Evolutionary conservation across 306 rosid genomes (phyloP), one percentile per base, ranked within the genome.

Genomic region (Vigna hirtella): DNA sequence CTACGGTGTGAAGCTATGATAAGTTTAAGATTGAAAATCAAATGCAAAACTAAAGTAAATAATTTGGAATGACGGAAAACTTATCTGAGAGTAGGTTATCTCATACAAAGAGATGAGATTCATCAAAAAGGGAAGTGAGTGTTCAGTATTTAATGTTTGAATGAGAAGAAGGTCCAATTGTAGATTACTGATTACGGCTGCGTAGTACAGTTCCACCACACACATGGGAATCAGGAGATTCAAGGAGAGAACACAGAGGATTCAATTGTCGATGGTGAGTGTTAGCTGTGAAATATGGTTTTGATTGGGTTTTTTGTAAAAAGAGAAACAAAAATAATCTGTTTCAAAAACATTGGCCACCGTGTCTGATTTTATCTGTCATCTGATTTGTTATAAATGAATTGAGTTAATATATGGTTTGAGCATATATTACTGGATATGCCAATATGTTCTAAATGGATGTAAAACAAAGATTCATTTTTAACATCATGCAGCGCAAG

Each of bases 381-480:
- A 58, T 58, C 38, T 58, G 9, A 9, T 56, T 56, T 13, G 0
- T 28, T 13, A 30, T 4, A 30, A 30, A 28, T 30, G 67, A 12
- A 61, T 15, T 14, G 38, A 14, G 34, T 57, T 22, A 26, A 20
- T 20, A 20, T 20, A 20, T 20, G 22, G 1, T 20, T 20, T 20
- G 22, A 20, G 22, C 22, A 1, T 20, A 20, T 1, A 20, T 20
- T 20, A 20, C 22, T 20, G 22, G 22, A 20, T 20, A 20, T 20
- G 67, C 74, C 73, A 24, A 8, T 9, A 36, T 40, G 34, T 36
- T 48, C 6, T 55, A 38, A 8, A 70, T 63, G 51, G 48, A 62
- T 32, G 36, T 47, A 1, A 53, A 53, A 10, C 55, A 49, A 38
- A 68, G 22, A 78, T 68, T 43, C 69, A 20, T 26, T 10, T 43